Conservation (phyloP, 768 basidiomycete species). For the Collybia mongolica region DNA sequence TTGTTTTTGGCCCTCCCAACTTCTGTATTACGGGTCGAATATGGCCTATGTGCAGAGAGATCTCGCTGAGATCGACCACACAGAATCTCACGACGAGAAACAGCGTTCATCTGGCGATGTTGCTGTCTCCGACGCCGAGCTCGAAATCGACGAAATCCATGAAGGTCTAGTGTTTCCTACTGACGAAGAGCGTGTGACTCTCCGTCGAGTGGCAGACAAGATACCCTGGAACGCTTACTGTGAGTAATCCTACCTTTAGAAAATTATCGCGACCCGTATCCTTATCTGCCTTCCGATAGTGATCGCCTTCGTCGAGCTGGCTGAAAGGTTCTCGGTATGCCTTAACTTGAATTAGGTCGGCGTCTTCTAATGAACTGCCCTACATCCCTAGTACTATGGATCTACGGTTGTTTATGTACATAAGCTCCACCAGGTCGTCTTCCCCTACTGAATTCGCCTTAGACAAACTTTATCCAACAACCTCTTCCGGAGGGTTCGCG, state of each 20-base stretch:
- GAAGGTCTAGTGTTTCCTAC: constrained; percentile 65
- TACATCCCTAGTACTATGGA: constrained; percentile 36
- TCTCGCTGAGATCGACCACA: too few species aligned
- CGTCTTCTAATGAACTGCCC: not conserved
- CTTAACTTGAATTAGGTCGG: not conserved
- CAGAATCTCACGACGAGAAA: too few species aligned
- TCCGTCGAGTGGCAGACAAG: constrained; percentile 59
- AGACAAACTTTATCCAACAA: constrained; percentile 79
- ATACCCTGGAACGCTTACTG: constrained; percentile 60
- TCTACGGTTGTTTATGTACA: constrained; percentile 50
- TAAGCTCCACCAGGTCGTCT: not conserved
- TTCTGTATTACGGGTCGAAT: too few species aligned
- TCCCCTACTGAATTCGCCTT: not conserved
- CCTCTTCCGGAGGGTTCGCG: constrained; percentile 62
- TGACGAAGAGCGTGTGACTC: constrained; percentile 54
- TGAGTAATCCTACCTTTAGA: constrained; percentile 18
- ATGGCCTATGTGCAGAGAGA: too few species aligned
- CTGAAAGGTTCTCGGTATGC: constrained; percentile 71
- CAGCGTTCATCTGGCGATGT: too few species aligned
- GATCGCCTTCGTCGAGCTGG: constrained; percentile 66
- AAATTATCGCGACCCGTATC: too few species aligned
- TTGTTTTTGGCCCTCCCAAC: too few species aligned
- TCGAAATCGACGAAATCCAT: constrained; percentile 22
- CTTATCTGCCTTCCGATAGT: constrained; percentile 30
- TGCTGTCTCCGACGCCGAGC: too few species aligned